Evolutionary conservation across 768 basidiomycete species (phyloP), one percentile per base, ranked within the genome.

Genomic region (Trametes cinnabarina): DNA sequence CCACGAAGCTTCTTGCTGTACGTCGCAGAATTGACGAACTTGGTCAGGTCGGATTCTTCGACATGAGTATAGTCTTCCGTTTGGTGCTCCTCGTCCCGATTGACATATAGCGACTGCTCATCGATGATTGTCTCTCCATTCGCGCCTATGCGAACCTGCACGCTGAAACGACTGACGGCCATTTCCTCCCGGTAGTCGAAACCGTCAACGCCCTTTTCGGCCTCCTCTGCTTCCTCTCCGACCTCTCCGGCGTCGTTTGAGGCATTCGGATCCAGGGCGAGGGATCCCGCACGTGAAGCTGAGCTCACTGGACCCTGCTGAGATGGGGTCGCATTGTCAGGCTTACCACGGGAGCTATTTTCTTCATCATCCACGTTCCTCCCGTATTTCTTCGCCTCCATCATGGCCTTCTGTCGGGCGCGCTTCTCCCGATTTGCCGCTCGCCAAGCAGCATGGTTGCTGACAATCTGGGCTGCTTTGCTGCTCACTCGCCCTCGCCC

Each of bases 41-140:
- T 90, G 8, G 85, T 86, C 48, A 84, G 80, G 64, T 94, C 93
- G 0, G 86, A 90, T 70, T 92, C 90, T 51, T 89, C 85, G 32
- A 93, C 78, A 64, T 92, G 90, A 3, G 85, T 87, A 66, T 91
- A 90, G 57, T 82, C 78, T 25, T 81, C 78, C 1, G 87, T 87
- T 47, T 91, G 88, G 41, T 79, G 79, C 64, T 87, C 88, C 19
- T 80, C 78, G 47, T 75, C 73, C 10, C 90, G 85, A 63, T 93
- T 90, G 28, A 94, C 87, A 46, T 87, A 84, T 19, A 94, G 73
- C 12, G 90, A 91, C 23, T 90, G 84, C 68, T 94, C 91, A 65
- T 96, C 92, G 55, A 95, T 82, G 48, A 94, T 82, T 7, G 90
- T 87, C 72, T 93, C 87, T 55, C 93, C 93, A 63, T 88, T 92